Conservation (phyloP, 306 rosid genomes). For the Senna tora region DNA sequence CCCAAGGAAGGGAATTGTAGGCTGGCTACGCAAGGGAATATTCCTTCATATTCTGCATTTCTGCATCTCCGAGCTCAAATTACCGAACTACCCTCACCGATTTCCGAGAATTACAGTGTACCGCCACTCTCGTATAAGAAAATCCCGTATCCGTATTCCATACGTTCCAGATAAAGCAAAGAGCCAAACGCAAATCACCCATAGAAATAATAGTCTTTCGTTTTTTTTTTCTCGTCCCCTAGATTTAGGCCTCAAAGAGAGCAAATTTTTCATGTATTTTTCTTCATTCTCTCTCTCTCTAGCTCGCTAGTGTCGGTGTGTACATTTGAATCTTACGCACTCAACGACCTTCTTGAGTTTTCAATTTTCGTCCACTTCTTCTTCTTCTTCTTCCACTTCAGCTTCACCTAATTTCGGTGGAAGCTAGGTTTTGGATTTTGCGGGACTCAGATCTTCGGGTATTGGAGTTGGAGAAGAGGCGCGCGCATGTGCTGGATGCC, state of each 20-base stretch:
- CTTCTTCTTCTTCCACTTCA: slow-evolving; percentile 1
- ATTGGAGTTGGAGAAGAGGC: slow-evolving; percentile 50
- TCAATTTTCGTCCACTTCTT: slow-evolving; percentile 19
- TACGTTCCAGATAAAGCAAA: too few species aligned
- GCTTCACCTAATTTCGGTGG: not conserved
- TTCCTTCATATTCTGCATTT: not conserved
- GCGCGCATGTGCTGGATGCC: too few species aligned
- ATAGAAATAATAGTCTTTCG: not conserved
- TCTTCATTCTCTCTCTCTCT: slow-evolving; percentile 3
- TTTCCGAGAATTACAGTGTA: not conserved
- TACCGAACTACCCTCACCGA: not conserved
- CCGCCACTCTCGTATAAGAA: slow-evolving; percentile 19
- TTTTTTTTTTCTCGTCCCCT: slow-evolving; percentile 21
- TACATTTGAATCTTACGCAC: slow-evolving; percentile 35
- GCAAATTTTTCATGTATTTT: not conserved
- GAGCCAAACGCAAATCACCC: too few species aligned
- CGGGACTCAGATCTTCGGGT: slow-evolving; percentile 36
- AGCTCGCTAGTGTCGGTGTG: slow-evolving; percentile 58
- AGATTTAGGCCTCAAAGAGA: slow-evolving; percentile 43
- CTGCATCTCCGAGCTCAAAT: not conserved
- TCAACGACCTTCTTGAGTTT: slow-evolving; percentile 14
- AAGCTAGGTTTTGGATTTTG: slow-evolving; percentile 13
- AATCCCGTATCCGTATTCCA: too few species aligned
- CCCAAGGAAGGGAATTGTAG: too few species aligned
- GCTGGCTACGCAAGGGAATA: not conserved